These are phyloP conservation scores for Cladobotryum mycophilum DNA, from an alignment of 2,329 filamentous ascomycete species.

Conservation along the genomic window DNA sequence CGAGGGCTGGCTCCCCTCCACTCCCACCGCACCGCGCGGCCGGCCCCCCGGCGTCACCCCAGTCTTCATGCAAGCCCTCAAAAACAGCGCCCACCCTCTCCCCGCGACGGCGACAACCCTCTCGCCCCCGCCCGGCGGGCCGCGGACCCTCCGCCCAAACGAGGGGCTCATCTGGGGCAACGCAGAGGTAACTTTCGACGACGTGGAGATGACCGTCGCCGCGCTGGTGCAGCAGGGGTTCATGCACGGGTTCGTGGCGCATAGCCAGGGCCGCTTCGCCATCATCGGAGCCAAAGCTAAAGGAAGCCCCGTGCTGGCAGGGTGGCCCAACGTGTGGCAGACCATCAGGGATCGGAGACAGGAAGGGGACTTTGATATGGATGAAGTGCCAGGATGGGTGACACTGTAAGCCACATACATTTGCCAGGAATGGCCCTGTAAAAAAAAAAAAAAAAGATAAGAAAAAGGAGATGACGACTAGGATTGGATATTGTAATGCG, in stretches of 20 bases:
- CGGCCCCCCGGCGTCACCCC: slow-evolving; percentile 40
- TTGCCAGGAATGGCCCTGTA: neutral
- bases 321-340: slow-evolving; percentile 70
- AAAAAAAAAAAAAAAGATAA: no score
- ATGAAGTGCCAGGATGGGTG: slow-evolving; percentile 71
- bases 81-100: slow-evolving; percentile 36
- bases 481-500: neutral
- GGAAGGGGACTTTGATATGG: slow-evolving; percentile 54
- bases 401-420: slow-evolving; percentile 24
- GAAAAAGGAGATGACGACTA: no score
- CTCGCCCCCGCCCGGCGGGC: slow-evolving; percentile 40
- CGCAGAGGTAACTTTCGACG: slow-evolving; percentile 49
- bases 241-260: slow-evolving; percentile 77
- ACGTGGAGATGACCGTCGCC: slow-evolving; percentile 72
- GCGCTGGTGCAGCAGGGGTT: slow-evolving; percentile 75
- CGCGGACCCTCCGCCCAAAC: slow-evolving; percentile 46
- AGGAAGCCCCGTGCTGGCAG: slow-evolving; percentile 57
- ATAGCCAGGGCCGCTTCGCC: slow-evolving; percentile 69
- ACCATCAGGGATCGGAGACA: slow-evolving; percentile 57
- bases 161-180: slow-evolving; percentile 61
- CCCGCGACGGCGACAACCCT: slow-evolving; percentile 35
- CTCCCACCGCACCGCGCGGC: slow-evolving; percentile 25
- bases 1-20: slow-evolving; percentile 48
- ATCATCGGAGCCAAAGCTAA: slow-evolving; percentile 70
- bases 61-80: slow-evolving; percentile 46